Evolutionary conservation across 2,329 filamentous ascomycete species (phyloP).

Genomic region (Dactylellina drechsleri): DNA sequence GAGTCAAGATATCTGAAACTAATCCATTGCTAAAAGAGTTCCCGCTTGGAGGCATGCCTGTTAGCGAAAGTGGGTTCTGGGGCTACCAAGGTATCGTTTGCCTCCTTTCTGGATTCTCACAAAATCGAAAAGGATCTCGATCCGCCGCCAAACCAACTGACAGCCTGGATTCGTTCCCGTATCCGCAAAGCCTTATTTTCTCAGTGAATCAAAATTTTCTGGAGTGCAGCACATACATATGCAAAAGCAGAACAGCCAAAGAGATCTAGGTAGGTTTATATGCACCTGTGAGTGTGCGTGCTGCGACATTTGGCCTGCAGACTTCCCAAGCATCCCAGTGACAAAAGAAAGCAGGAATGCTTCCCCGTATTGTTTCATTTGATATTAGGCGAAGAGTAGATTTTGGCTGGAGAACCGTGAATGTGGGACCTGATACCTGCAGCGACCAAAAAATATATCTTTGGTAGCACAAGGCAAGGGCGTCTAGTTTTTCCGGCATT

Average conservation of each 20-base stretch:
- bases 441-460: constrained; percentile 29
- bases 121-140: constrained; percentile 38
- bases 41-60: constrained; percentile 49
- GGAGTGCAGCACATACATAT: constrained; percentile 17
- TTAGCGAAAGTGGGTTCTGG: constrained; percentile 32
- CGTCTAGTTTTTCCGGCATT: constrained; percentile 30
- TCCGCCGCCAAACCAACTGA: constrained; percentile 14
- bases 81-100: constrained; percentile 40
- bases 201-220: neutral
- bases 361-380: constrained; percentile 39
- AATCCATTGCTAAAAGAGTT: constrained; percentile 29
- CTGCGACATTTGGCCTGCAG: constrained; percentile 47
- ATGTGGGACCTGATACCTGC: constrained; percentile 27
- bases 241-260: constrained; percentile 10
- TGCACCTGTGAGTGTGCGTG: constrained; percentile 30
- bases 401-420: neutral
- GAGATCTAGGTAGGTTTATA: constrained; percentile 4
- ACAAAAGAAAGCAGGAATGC: neutral
- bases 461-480: constrained; percentile 44
- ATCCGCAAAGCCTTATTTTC: constrained; percentile 30
- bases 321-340: constrained; percentile 25
- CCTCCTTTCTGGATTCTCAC: constrained; percentile 15
- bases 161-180: constrained; percentile 43
- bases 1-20: constrained; percentile 54
- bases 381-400: constrained; percentile 35